Evolutionary conservation across 176 grass and related monocot genomes (phyloP), one percentile per base, ranked within the genome.

Genomic region (Oryza longistaminata): DNA sequence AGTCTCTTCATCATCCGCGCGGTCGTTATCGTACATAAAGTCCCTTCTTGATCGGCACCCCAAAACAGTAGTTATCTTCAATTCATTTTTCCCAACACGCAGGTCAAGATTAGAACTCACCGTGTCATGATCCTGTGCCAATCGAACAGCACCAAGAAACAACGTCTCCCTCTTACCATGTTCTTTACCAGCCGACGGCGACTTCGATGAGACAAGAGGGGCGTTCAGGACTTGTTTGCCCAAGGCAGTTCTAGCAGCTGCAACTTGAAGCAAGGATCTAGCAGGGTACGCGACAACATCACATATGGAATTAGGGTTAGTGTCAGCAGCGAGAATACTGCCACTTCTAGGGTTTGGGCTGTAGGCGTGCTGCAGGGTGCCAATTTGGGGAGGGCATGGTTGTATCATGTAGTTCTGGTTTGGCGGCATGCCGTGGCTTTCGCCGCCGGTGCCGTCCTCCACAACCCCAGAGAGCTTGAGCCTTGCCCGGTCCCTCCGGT

Each of bases 401-500:
- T 77, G 79, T 40, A 77, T 82, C 64, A 61, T 40, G 67, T 83
- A 83, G 26, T 40, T 76, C 21, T 82, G 86, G 35, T 64, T 73
- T 0, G 31, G 73, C 3, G 39, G 65, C 81, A 70, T n/a, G 74
- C 27, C 72, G n/a, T 76, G 70, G 43, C 16, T 66, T 25, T 62
- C n/a, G 4, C 58, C 8, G 58, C 58, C n/a, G n/a, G 58, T 69
- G 64, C 61, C 70, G 9, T 35, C 71, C 4, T 53, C 82, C 43
- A 64, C 78, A 39, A 14, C 25, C 5, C 37, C 75, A 8, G 62
- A 69, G 19, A 83, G 85, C 68, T 85, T 90, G 48, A 93, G 85
- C 85, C 82, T 79, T 8, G 91, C 88, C 14, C 91, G 60, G 27
- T 93, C 91, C 65, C 85, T 85, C 58, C 91, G 74, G 88, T 93